A percentile compares a stretch with the other conserved stretches of the same genome.
phyloP scores from a whole-genome alignment of 2,329 filamentous ascomycete species.

The Fonsecaea erecta region DNA sequence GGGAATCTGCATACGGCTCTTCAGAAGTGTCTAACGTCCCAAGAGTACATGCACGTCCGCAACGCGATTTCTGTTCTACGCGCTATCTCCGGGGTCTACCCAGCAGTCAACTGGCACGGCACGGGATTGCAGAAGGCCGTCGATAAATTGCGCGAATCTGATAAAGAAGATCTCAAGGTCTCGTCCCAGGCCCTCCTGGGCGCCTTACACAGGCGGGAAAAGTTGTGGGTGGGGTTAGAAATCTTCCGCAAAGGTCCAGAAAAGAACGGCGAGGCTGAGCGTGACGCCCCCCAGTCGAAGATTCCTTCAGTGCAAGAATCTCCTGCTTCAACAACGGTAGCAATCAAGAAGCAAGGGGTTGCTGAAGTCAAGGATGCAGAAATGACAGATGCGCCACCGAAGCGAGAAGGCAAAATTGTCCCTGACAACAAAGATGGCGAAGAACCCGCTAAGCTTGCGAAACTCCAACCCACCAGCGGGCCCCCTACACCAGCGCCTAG shows the following conservation, averaged over 20 bases:
- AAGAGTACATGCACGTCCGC: constrained; percentile 96
- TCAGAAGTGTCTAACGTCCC: constrained; percentile 77
- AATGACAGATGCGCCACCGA: constrained; percentile 44
- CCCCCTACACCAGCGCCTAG: constrained; percentile 22
- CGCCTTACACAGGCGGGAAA: constrained; percentile 54
- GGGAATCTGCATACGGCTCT: constrained; percentile 77
- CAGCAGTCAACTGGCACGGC: constrained; percentile 87
- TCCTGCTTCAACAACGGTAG: constrained; percentile 23
- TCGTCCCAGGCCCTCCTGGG: constrained; percentile 56
- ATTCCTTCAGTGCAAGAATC: constrained; percentile 38
- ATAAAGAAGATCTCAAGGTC: constrained; percentile 56
- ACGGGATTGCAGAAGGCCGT: constrained; percentile 50
- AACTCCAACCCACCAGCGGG: constrained; percentile 22
- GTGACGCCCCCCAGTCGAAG: constrained; percentile 13
- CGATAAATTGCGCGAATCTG: constrained; percentile 49
- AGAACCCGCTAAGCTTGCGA: constrained; percentile 15
- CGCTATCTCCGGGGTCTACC: constrained; percentile 78
- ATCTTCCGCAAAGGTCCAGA: constrained; percentile 46
- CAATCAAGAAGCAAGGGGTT: constrained; percentile 47
- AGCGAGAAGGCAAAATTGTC: constrained; percentile 29
- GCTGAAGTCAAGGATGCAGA: constrained; percentile 54
- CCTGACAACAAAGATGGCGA: constrained; percentile 26
- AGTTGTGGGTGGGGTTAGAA: constrained; percentile 55
- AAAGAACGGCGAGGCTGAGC: constrained; percentile 24
- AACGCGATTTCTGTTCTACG: constrained; percentile 93